Base-by-base conservation (phyloP, 768 basidiomycete species). In the Hypholoma sublateritium region DNA sequence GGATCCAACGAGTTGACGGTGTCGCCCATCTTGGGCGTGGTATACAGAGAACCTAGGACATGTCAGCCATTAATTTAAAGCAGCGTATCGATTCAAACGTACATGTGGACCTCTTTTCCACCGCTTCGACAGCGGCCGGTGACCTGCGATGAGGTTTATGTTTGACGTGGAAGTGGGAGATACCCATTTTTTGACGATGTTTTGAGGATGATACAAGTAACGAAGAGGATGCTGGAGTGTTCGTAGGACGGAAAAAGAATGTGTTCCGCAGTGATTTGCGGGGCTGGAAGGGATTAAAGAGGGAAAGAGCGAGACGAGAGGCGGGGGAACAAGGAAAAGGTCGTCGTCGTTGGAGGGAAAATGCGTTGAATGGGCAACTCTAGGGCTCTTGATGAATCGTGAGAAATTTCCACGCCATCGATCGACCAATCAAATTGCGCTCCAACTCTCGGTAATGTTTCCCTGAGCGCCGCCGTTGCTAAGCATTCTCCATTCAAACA, bases 21-120 rank as follows among this genome's bases (percentile, higher is more conserved):
- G 41, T 76, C 69, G 8, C 79, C 79, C 17, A 75, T 72, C 2
- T 77, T 70, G 0, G 89, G 89, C 6, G 75, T 67, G 36, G 69
- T 77, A 74, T 89, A 89, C 66, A 91, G 83, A 0, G 80, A 82
- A 39, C 87, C 87, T 1, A 76, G 79, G 1, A 65, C 43, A 43
- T 12, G 17, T 43, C 25, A 52, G 28, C 7, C 25, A 5, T 16
- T n/a, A 14, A 17, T 4, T 28, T 32, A 9, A 32, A 32, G 9
- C 1, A 7, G 9, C 28, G 28, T 6, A 32, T 5, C 2, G 28
- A 32, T 9, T 13, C 4, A 13, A 41, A 17, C 39, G 5, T 17
- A 13, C 39, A 41, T 41, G 13, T 14, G 5, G 39, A 2, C 12
- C 39, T 41, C 39, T 41, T 58, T 19, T 58, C 56, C 1, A 59